A percentile compares a stretch with the other conserved stretches of the same genome.
phyloP scores from a whole-genome alignment of 2,329 filamentous ascomycete species.

The Aspergillus fischeri region DNA sequence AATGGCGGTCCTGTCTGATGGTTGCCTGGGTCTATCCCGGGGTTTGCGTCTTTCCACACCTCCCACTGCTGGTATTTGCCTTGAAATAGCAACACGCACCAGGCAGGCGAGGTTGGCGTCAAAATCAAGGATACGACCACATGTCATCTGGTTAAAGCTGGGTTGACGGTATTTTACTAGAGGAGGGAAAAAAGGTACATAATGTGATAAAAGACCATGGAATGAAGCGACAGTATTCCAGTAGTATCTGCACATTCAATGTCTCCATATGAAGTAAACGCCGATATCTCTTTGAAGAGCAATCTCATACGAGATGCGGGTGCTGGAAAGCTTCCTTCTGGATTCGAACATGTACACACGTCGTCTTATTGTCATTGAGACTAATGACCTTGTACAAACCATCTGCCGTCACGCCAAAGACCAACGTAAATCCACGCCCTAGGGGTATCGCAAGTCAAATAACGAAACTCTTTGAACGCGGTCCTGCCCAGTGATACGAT shows the following conservation, averaged over 20 bases:
- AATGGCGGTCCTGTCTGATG: background rate
- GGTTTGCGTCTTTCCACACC: background rate
- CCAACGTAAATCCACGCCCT: background rate
- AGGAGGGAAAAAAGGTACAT: background rate
- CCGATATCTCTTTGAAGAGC: background rate
- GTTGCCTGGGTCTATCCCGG: background rate
- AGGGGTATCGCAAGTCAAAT: background rate
- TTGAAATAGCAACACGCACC: background rate
- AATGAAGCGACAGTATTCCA: background rate
- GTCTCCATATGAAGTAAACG: background rate
- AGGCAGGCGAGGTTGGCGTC: background rate
- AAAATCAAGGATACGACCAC: background rate
- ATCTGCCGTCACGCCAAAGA: background rate
- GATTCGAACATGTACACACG: background rate
- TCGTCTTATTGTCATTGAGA: background rate
- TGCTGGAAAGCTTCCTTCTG: background rate
- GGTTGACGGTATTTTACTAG: background rate
- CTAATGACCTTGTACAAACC: background rate
- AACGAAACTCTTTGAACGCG: background rate
- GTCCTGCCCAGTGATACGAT: background rate
- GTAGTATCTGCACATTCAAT: background rate
- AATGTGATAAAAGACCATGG: background rate
- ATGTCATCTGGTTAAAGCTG: background rate
- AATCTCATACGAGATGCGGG: background rate
- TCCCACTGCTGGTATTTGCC: background rate